Evolutionary conservation across 768 basidiomycete genomes (phyloP).

Genomic region (Pulveroboletus sp.): DNA sequence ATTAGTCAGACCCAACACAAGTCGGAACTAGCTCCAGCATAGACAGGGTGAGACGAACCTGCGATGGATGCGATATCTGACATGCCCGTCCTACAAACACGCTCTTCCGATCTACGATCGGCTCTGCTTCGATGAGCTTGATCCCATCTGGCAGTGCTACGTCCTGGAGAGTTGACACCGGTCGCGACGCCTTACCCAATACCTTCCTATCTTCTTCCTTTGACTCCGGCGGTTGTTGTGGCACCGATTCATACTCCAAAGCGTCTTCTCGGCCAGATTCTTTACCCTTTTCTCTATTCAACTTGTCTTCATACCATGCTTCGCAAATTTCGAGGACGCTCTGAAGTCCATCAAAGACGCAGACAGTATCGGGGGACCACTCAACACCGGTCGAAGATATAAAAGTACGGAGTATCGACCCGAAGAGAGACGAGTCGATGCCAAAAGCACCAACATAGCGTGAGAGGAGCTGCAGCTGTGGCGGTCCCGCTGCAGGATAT

Average conservation of each 20-base stretch:
- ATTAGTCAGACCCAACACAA: not conserved
- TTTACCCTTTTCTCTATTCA: conserved; percentile 50
- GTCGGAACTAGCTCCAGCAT: not conserved
- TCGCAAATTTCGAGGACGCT: conserved; percentile 62
- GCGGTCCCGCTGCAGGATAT: conserved; percentile 67
- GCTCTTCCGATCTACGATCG: conserved; percentile 83
- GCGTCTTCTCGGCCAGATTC: conserved; percentile 54
- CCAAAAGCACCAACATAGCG: conserved; percentile 79
- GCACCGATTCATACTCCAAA: conserved; percentile 21
- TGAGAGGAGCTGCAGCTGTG: conserved; percentile 81
- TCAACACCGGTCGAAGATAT: conserved; percentile 76
- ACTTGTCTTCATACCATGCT: conserved; percentile 66
- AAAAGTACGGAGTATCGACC: conserved; percentile 71
- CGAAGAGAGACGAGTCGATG: conserved; percentile 70
- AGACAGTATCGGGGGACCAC: conserved; percentile 67
- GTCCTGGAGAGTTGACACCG: conserved; percentile 7
- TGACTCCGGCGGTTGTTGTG: conserved; percentile 5
- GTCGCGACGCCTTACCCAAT: not conserved
- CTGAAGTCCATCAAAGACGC: conserved; percentile 86
- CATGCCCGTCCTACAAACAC: conserved; percentile 85
- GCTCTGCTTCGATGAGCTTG: conserved; percentile 65
- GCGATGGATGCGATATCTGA: conserved; percentile 66
- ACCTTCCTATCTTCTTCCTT: conserved; percentile 6
- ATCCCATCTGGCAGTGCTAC: conserved; percentile 52
- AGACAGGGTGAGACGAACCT: conserved; percentile 40